Conservation (phyloP, 75 land plant genomes). For the Sequoiadendron giganteum region DNA sequence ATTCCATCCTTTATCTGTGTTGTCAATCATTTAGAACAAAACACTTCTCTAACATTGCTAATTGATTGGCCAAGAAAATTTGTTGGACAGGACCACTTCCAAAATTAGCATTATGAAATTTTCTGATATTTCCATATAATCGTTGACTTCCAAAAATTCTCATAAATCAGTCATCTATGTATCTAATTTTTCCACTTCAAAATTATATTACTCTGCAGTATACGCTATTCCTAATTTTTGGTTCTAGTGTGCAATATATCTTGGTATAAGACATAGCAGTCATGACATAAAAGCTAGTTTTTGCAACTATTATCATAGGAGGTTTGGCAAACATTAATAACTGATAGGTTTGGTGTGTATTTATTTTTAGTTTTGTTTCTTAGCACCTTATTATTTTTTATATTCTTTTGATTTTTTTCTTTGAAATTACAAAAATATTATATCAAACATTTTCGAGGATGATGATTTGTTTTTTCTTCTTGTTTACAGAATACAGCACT, state of each 20-base stretch:
- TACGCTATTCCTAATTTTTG: neutral
- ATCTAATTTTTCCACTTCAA: neutral
- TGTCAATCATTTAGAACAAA: neutral
- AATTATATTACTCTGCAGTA: neutral
- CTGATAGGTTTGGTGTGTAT: neutral
- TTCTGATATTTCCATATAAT: neutral
- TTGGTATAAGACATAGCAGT: neutral
- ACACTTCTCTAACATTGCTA: neutral
- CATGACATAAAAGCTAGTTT: neutral
- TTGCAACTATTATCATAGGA: neutral
- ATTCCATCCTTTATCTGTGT: neutral
- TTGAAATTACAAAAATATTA: neutral
- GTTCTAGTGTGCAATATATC: neutral
- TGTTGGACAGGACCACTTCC: neutral
- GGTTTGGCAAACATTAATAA: neutral
- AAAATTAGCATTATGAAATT: neutral
- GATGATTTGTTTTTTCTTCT: slow-evolving; percentile 4
- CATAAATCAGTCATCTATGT: neutral
- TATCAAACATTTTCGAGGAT: neutral
- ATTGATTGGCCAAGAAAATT: neutral
- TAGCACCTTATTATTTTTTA: neutral
- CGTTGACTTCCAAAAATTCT: neutral
- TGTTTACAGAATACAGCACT: slow-evolving; percentile 73
- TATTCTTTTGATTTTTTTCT: neutral
- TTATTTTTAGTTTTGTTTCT: neutral